A percentile compares a stretch with the other conserved stretches of the same genome.
Conservation (phyloP, 768 basidiomycete genomes). For the Mycena kentingensis region DNA sequence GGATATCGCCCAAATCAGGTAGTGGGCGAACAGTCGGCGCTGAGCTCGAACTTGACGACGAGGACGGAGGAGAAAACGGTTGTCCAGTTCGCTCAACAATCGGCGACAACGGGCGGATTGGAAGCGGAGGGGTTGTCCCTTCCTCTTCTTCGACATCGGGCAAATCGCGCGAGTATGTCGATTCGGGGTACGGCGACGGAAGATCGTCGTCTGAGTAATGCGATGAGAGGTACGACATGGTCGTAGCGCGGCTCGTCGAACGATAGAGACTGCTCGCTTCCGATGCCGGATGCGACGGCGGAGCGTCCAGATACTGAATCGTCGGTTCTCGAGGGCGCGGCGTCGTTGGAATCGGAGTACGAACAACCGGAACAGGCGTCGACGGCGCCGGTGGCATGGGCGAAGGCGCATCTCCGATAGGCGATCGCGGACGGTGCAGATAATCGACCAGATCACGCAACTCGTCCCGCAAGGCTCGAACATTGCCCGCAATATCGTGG, state of each 20-base stretch:
- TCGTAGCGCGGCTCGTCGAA: conserved; percentile 44
- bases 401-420: conserved; percentile 21
- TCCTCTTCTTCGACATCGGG: conserved; percentile 8
- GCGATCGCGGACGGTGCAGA: conserved; percentile 47
- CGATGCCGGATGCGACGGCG: conserved; percentile 34
- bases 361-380: conserved; percentile 1
- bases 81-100: no score
- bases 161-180: conserved; percentile 12
- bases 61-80: conserved; percentile 35
- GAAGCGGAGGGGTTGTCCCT: conserved; percentile 27
- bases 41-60: conserved; percentile 34
- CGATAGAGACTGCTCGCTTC: conserved; percentile 33
- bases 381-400: conserved; percentile 14
- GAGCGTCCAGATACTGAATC: conserved; percentile 17
- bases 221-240: conserved; percentile 49
- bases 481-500: conserved; percentile 62
- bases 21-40: conserved; percentile 35
- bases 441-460: conserved; percentile 63
- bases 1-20: conserved; percentile 57
- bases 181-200: conserved; percentile 32
- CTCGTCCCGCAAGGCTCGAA: conserved; percentile 70
- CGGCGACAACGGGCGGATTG: conserved; percentile 36
- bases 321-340: no score
- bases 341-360: no score
- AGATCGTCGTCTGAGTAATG: conserved; percentile 74